Evolutionary conservation across 1,284 basidiomycete genomes (phyloP).

Genomic region (Sporisorium reilianum): DNA sequence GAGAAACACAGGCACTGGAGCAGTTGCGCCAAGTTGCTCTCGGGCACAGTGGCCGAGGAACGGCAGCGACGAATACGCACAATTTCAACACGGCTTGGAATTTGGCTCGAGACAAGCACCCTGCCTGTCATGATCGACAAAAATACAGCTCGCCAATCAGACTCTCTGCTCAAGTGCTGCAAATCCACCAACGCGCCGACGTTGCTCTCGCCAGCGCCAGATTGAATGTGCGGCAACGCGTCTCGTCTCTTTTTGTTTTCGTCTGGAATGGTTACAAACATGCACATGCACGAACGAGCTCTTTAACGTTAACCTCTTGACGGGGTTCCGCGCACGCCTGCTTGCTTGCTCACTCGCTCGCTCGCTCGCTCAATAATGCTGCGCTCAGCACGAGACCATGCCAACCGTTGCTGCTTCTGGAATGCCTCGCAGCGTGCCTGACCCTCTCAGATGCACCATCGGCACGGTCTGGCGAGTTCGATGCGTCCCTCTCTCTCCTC

Average conservation of each 20-base stretch:
- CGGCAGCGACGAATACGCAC: background rate
- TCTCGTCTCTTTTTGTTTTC: background rate
- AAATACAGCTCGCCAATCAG: slow-evolving; percentile 2
- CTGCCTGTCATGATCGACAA: slow-evolving; percentile 10
- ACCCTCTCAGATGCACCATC: background rate
- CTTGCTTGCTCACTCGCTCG: background rate
- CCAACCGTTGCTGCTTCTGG: background rate
- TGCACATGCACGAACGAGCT: background rate
- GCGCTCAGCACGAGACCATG: slow-evolving; percentile 1
- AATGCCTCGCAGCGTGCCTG: slow-evolving; percentile 2
- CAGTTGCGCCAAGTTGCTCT: background rate
- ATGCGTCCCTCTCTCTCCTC: background rate
- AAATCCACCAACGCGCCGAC: slow-evolving; percentile 3
- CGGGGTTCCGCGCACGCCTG: background rate
- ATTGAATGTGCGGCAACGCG: background rate
- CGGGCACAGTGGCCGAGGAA: slow-evolving; percentile 12
- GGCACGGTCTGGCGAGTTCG: background rate
- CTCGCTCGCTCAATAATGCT: too few relatives aligned
- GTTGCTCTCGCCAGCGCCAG: too few relatives aligned
- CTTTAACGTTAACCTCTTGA: background rate
- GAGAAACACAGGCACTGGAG: slow-evolving; percentile 1
- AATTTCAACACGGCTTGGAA: too few relatives aligned
- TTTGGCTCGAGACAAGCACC: background rate
- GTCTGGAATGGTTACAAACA: background rate
- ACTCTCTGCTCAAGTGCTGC: background rate